Percentiles rank a stretch among this genome's conserved stretches.
These are phyloP conservation scores for Diplocarpon rosae DNA, from an alignment of 2,329 filamentous ascomycete species.

Conservation along the genomic window DNA sequence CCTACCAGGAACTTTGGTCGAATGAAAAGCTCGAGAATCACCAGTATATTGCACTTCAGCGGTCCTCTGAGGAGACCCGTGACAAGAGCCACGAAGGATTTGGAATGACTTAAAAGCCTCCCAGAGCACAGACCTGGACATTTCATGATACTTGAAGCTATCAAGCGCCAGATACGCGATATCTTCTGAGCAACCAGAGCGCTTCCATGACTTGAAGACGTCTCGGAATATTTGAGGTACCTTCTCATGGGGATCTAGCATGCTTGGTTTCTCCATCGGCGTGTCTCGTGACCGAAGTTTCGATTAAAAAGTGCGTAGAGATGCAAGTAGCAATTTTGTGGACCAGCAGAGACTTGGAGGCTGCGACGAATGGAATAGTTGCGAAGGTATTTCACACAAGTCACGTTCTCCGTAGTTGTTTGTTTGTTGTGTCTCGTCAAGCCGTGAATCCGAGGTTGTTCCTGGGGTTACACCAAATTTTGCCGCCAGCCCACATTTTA, in stretches of 20 bases:
- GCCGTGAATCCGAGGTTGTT: no score
- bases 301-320: no score
- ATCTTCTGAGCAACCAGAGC: not conserved
- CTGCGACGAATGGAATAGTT: no score
- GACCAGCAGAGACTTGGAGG: no score
- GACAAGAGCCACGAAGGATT: not conserved
- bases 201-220: constrained; percentile 51
- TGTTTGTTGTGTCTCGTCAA: no score
- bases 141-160: not conserved
- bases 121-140: not conserved
- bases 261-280: not conserved
- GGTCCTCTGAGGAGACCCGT: not conserved
- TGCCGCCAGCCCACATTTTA: constrained; percentile 3
- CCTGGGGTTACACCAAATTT: no score
- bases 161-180: not conserved
- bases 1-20: constrained; percentile 42
- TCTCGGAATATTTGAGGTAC: constrained; percentile 60
- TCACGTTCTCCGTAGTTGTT: no score
- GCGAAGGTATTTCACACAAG: no score
- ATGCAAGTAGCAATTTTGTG: no score
- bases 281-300: no score
- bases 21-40: not conserved
- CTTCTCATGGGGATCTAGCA: constrained; percentile 64
- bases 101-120: constrained; percentile 1
- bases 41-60: constrained; percentile 27